A percentile compares a stretch with the other conserved stretches of the same genome.
Conservation (phyloP, 1,284 basidiomycete genomes). For the Cryptococcus sp. region DNA sequence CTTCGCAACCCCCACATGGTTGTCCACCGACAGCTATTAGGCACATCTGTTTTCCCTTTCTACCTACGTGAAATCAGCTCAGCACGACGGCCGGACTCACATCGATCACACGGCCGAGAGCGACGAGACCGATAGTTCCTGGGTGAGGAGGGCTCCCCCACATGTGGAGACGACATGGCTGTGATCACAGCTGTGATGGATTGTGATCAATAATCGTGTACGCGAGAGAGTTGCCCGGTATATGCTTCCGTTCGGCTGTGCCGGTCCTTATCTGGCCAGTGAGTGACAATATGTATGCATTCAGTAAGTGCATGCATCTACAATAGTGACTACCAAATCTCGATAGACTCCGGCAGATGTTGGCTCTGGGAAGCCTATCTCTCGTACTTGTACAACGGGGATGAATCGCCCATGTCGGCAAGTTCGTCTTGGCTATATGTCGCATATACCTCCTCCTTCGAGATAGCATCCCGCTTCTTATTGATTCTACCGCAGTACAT, state of each 20-base stretch:
- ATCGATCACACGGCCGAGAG: slow-evolving; percentile 22
- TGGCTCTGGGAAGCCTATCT: neutral
- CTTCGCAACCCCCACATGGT: slow-evolving; percentile 24
- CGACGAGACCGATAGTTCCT: slow-evolving; percentile 10
- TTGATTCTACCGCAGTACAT: slow-evolving; percentile 17
- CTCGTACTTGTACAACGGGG: slow-evolving; percentile 31
- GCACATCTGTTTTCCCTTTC: slow-evolving; percentile 28
- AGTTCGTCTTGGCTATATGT: slow-evolving; percentile 26
- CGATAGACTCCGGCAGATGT: too few species aligned
- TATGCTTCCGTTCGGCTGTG: too few species aligned
- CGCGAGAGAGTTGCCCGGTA: too few species aligned
- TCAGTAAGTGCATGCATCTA: too few species aligned
- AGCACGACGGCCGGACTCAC: slow-evolving; percentile 6
- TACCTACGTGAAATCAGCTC: slow-evolving; percentile 11
- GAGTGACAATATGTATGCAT: too few species aligned
- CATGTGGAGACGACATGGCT: neutral
- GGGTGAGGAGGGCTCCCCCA: neutral
- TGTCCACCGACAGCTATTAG: slow-evolving; percentile 22
- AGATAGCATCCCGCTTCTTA: slow-evolving; percentile 18
- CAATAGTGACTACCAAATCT: too few species aligned
- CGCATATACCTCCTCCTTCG: slow-evolving; percentile 24
- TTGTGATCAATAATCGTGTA: too few species aligned
- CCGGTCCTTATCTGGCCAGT: too few species aligned
- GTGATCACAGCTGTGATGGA: too few species aligned
- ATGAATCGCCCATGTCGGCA: slow-evolving; percentile 23